Conservation (phyloP, 495 filamentous ascomycete genomes). For the Cercophora newfieldiana region DNA sequence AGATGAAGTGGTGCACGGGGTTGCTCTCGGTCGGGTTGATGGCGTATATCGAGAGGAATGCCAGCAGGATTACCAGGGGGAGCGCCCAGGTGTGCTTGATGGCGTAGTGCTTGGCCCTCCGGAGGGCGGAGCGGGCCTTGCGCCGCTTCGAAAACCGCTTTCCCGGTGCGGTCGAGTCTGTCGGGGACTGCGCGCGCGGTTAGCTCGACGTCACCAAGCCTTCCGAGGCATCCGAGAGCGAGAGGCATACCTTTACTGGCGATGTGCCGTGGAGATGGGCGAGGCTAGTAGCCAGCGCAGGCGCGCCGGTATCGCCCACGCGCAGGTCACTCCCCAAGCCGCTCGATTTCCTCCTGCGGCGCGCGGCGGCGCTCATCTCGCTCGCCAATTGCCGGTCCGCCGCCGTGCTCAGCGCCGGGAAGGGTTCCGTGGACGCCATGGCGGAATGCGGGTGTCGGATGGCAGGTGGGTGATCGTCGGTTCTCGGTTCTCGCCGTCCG, state of each 20-base stretch:
- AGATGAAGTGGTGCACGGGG: constrained; percentile 82
- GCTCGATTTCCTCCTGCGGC: constrained; percentile 51
- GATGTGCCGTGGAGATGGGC: constrained; percentile 32
- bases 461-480: background rate
- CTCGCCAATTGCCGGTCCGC: constrained; percentile 41
- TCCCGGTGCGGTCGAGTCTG: constrained; percentile 34
- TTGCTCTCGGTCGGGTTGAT: constrained; percentile 80
- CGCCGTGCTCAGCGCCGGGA: constrained; percentile 46
- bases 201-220: background rate
- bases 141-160: constrained; percentile 55
- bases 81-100: constrained; percentile 79
- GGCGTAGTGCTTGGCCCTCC: constrained; percentile 64
- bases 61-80: constrained; percentile 67
- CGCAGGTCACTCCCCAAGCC: constrained; percentile 44
- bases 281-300: constrained; percentile 44
- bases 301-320: constrained; percentile 52
- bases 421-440: constrained; percentile 38
- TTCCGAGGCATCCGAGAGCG: constrained; percentile 4
- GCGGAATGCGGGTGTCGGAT: too few species aligned
- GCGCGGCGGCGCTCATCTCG: constrained; percentile 33
- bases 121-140: constrained; percentile 61
- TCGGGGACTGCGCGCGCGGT: background rate
- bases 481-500: background rate
- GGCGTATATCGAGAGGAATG: constrained; percentile 68
- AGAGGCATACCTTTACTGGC: constrained; percentile 23